Percentiles rank a stretch among this genome's conserved stretches.
Conservation (phyloP, 1,284 basidiomycete genomes). For the Rhizoctonia solani region DNA sequence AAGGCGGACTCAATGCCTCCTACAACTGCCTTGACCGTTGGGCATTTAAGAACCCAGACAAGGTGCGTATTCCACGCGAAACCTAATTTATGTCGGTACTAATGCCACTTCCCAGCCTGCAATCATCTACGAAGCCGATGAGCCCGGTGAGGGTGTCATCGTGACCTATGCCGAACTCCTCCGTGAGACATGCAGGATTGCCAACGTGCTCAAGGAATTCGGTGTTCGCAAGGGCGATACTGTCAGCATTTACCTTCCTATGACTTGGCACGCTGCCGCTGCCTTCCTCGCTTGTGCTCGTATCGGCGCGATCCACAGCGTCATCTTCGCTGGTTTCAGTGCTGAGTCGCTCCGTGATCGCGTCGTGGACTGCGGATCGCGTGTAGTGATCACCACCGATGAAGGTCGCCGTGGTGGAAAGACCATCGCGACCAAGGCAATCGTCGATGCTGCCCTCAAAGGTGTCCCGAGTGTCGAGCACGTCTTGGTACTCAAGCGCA, state of each 20-base stretch:
- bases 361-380: conserved; percentile 85
- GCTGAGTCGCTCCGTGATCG: conserved; percentile 96
- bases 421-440: conserved; percentile 93
- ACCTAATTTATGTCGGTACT: not conserved
- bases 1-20: conserved; percentile 84
- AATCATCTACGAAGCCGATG: conserved; percentile 99
- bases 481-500: conserved; percentile 87
- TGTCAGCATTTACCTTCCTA: conserved; percentile 87
- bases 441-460: conserved; percentile 91
- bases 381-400: conserved; percentile 93
- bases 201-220: conserved; percentile 88
- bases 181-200: conserved; percentile 84
- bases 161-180: conserved; percentile 87
- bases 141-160: conserved; percentile 79
- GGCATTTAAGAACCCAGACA: conserved; percentile 90
- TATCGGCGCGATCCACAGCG: conserved; percentile 97
- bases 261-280: conserved; percentile 92
- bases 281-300: conserved; percentile 97
- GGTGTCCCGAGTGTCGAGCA: conserved; percentile 87
- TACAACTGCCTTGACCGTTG: conserved; percentile 99
- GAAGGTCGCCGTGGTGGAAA: conserved; percentile 95
- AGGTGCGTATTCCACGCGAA: conserved; percentile 54
- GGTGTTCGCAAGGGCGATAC: conserved; percentile 97
- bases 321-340: conserved; percentile 97
- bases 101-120: conserved; percentile 63